Evolutionary conservation across 1,284 basidiomycete species (phyloP), one percentile per base, ranked within the genome.

Genomic region (Ustilago lituana): DNA sequence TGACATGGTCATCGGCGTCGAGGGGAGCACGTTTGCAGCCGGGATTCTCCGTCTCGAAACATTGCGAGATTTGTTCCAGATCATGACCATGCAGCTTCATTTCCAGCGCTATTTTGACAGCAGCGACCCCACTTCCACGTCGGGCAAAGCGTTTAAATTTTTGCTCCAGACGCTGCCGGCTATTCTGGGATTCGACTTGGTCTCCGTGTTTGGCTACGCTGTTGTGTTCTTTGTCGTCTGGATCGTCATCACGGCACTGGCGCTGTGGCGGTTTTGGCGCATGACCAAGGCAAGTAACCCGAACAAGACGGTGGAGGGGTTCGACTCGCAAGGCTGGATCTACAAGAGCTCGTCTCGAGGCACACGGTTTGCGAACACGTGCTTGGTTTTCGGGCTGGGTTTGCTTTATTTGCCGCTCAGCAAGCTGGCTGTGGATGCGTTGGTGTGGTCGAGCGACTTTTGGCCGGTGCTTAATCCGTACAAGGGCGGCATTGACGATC

Each of bases 401-500:
- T 33, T 69, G 20, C 52, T 74, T 17, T 74, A 81, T 41, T 63
- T 81, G 9, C 79, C 79, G 26, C 68, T 81, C 5, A 74, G 71
- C 53, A 80, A 79, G 62, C 47, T 80, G 12, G 64, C 73, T 14
- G 50, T 81, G n/a, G 75, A 78, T 46, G 66, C 67, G 9, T 43
- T 81, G 14, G 71, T 72, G 15, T 81, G 79, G 79, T 64, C 63
- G 15, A 67, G 59, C 44, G 73, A 74, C 41, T 79, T 77, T 54
- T 80, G 78, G 78, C 68, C 70, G 2, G 73, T 80, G 1, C 50
- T 50, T 0, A 90, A 91, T 78, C 89, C 89, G 9, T 90, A 90
- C 76, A 82, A 83, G 38, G 88, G 88, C 71, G 64, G 88, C 69
- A 48, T 60, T 32, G 68, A 71, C 47, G 15, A 59, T 27, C 62